phyloP scores from a whole-genome alignment of 768 basidiomycete genomes.

The Strobilomyces dryophilus region DNA sequence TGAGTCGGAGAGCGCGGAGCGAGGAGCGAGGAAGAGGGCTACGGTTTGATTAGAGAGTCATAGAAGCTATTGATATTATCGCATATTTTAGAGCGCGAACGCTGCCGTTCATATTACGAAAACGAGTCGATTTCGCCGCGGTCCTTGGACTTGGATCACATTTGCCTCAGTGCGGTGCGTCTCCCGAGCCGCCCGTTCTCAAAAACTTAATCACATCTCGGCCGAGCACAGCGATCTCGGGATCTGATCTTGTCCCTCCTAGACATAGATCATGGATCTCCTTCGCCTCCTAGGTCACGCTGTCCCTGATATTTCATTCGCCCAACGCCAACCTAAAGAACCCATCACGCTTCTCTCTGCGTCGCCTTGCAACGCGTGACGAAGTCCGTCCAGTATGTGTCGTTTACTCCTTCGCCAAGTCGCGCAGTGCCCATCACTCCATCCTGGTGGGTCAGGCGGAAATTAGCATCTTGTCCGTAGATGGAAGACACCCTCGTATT shows the following conservation, averaged over 20 bases:
- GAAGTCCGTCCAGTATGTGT: constrained; percentile 23
- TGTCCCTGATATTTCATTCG: constrained; percentile 10
- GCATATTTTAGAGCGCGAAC: constrained; percentile 14
- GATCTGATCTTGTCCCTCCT: constrained; percentile 20
- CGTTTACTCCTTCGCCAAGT: constrained; percentile 27
- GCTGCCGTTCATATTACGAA: constrained; percentile 1
- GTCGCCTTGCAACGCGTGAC: constrained; percentile 23
- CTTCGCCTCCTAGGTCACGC: constrained; percentile 12
- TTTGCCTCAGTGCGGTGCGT: not conserved
- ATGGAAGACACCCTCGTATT: constrained; percentile 21
- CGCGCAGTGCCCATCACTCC: constrained; percentile 11
- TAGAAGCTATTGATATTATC: constrained; percentile 29
- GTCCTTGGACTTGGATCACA: constrained; percentile 1
- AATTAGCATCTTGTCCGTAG: constrained; percentile 16
- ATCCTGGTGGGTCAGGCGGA: constrained; percentile 17
- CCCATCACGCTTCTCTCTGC: constrained; percentile 26
- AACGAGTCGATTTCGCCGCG: constrained; percentile 16
- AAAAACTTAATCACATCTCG: constrained; percentile 20
- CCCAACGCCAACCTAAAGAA: constrained; percentile 9
- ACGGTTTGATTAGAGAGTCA: constrained; percentile 35
- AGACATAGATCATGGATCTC: constrained; percentile 12
- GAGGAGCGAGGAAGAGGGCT: constrained; percentile 46
- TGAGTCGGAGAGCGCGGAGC: constrained; percentile 39
- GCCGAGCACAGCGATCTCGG: constrained; percentile 28
- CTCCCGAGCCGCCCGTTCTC: not conserved